A percentile compares a stretch with the other conserved stretches of the same genome.
Evolutionary conservation across 1,284 basidiomycete genomes (phyloP).

Genomic region (Gomphus bonarii): DNA sequence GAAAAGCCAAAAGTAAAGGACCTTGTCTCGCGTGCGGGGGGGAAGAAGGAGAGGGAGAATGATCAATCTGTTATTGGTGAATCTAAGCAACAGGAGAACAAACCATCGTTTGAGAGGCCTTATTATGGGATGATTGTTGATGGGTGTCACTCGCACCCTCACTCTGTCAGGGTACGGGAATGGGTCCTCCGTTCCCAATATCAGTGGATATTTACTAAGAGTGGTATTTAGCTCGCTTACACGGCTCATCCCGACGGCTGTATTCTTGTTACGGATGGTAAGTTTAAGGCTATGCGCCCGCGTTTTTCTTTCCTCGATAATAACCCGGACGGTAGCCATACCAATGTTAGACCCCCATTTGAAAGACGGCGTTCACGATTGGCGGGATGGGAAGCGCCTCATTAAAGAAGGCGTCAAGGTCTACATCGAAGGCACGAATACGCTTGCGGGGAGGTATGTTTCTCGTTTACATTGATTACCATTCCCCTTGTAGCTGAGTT

Average conservation of each 20-base stretch:
- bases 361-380: constrained; percentile 76
- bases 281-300: constrained; percentile 1
- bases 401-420: constrained; percentile 75
- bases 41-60: neutral
- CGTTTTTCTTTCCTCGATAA: neutral
- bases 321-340: constrained; percentile 43
- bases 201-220: constrained; percentile 5
- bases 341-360: constrained; percentile 80
- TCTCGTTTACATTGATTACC: constrained; percentile 11
- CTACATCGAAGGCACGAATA: constrained; percentile 76
- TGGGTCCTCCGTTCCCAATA: neutral
- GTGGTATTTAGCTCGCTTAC: constrained; percentile 61
- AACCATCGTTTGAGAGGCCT: constrained; percentile 49
- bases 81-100: neutral
- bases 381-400: constrained; percentile 73
- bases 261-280: constrained; percentile 82
- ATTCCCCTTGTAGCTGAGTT: constrained; percentile 3
- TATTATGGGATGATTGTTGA: constrained; percentile 88
- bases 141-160: constrained; percentile 84
- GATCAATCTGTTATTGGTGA: neutral
- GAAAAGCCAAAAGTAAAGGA: neutral
- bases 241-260: constrained; percentile 75
- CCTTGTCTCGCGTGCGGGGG: neutral
- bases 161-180: constrained; percentile 67
- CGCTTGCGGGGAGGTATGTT: constrained; percentile 70